Percentiles rank a stretch among this genome's conserved stretches.
Evolutionary conservation across 2,329 filamentous ascomycete genomes (phyloP).

Genomic region (Phoma sp.): DNA sequence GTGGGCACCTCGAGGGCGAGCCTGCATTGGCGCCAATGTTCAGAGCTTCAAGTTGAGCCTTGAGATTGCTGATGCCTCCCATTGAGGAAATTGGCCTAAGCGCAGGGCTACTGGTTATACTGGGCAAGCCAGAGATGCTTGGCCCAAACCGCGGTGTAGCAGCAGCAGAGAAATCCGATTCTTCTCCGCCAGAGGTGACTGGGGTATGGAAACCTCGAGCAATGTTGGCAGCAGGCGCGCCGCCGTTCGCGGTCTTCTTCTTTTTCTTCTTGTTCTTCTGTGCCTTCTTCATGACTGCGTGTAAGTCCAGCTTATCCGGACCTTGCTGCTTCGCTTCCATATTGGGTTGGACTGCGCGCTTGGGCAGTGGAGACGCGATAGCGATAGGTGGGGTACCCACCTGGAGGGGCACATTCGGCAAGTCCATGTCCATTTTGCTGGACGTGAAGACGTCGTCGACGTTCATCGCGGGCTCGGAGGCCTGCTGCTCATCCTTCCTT

Average conservation of each 20-base stretch:
- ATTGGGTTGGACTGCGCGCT: constrained; percentile 32
- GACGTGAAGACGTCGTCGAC: constrained; percentile 27
- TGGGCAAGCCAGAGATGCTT: constrained; percentile 52
- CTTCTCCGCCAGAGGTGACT: constrained; percentile 60
- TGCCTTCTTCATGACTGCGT: constrained; percentile 46
- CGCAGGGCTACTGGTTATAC: constrained; percentile 60
- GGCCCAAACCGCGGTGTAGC: constrained; percentile 52
- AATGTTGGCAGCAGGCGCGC: constrained; percentile 40
- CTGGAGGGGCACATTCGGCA: constrained; percentile 27
- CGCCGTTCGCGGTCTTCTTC: constrained; percentile 41
- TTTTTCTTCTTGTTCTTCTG: constrained; percentile 50
- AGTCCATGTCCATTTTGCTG: constrained; percentile 36
- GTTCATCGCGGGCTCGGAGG: constrained; percentile 8
- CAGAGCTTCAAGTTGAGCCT: constrained; percentile 79
- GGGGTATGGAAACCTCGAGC: constrained; percentile 60
- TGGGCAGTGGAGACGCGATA: constrained; percentile 42
- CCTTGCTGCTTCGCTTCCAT: constrained; percentile 32
- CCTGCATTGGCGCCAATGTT: constrained; percentile 68
- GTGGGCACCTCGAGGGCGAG: constrained; percentile 56
- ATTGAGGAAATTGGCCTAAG: constrained; percentile 57
- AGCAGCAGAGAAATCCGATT: constrained; percentile 57
- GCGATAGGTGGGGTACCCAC: constrained; percentile 47
- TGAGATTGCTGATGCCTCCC: constrained; percentile 82
- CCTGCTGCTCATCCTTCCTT: constrained; percentile 18
- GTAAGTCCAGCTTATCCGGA: constrained; percentile 48